Conservation (phyloP, 345 rosid genomes). For the Mallotus nudiflorus region DNA sequence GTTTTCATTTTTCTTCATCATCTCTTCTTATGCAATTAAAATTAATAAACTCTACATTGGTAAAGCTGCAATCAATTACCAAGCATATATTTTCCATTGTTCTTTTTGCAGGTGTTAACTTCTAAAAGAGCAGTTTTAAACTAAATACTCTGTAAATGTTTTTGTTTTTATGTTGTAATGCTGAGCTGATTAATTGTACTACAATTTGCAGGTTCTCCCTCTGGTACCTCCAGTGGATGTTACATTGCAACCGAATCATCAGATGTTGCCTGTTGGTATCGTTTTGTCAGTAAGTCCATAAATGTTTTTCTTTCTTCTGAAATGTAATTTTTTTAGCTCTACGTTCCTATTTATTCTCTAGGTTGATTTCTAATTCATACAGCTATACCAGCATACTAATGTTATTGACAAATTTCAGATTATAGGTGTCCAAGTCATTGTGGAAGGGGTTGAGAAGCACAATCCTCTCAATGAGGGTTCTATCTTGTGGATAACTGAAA, state of each 20-base stretch:
- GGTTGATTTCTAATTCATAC: background rate
- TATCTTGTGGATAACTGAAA: slow-evolving; percentile 75
- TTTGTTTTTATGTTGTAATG: background rate
- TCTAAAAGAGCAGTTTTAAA: background rate
- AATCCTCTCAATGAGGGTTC: slow-evolving; percentile 85
- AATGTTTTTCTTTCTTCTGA: too few species aligned
- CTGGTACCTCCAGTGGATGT: slow-evolving; percentile 72
- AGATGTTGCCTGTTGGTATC: slow-evolving; percentile 73
- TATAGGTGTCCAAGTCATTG: slow-evolving; percentile 70
- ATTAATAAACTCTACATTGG: too few species aligned
- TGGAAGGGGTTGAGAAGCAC: slow-evolving; percentile 81
- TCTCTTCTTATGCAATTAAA: too few species aligned
- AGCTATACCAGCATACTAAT: background rate
- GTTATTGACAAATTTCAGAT: slow-evolving; percentile 41
- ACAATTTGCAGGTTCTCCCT: slow-evolving; percentile 62
- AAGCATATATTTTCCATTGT: background rate
- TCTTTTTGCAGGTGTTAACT: background rate
- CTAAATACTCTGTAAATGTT: background rate
- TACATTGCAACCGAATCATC: slow-evolving; percentile 63
- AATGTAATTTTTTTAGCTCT: too few species aligned
- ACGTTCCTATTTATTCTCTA: too few species aligned
- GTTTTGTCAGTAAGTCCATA: slow-evolving; percentile 69
- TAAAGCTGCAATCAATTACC: too few species aligned
- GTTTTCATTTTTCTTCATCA: too few species aligned
- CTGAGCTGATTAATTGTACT: background rate